phyloP scores from a whole-genome alignment of 768 basidiomycete genomes.

The Trametes maxima region DNA sequence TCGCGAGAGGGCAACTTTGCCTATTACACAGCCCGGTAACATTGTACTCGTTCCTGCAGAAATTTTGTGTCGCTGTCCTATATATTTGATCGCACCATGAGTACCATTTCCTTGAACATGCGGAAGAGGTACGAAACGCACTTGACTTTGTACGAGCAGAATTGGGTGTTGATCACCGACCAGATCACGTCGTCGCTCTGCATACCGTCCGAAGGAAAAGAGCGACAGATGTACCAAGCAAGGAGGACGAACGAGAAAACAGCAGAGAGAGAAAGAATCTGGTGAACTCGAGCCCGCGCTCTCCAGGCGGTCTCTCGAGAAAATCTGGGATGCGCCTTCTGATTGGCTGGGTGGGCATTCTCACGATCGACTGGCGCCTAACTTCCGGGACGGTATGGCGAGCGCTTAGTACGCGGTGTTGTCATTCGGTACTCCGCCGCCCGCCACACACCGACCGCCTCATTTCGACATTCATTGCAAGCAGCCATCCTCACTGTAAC shows the following conservation, averaged over 20 bases:
- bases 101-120: background rate
- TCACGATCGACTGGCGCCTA: conserved; percentile 12
- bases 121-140: conserved; percentile 42
- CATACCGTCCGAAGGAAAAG: conserved; percentile 43
- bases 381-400: background rate
- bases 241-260: background rate
- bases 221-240: background rate
- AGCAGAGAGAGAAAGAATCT: background rate
- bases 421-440: conserved; percentile 1
- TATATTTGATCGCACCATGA: conserved; percentile 5
- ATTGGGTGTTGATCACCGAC: conserved; percentile 92
- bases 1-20: conserved; percentile 97
- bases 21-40: conserved; percentile 94
- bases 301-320: background rate
- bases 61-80: conserved; percentile 94
- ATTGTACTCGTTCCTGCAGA: conserved; percentile 99
- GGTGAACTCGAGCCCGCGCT: conserved; percentile 1
- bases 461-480: background rate
- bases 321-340: conserved; percentile 23
- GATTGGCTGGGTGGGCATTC: conserved; percentile 20
- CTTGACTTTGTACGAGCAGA: conserved; percentile 99
- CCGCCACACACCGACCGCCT: background rate
- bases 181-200: conserved; percentile 99
- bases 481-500: background rate
- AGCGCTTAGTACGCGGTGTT: background rate